These are phyloP conservation scores for Cordyceps pruinosa DNA, from an alignment of 2,329 filamentous ascomycete species.

Conservation along the genomic window DNA sequence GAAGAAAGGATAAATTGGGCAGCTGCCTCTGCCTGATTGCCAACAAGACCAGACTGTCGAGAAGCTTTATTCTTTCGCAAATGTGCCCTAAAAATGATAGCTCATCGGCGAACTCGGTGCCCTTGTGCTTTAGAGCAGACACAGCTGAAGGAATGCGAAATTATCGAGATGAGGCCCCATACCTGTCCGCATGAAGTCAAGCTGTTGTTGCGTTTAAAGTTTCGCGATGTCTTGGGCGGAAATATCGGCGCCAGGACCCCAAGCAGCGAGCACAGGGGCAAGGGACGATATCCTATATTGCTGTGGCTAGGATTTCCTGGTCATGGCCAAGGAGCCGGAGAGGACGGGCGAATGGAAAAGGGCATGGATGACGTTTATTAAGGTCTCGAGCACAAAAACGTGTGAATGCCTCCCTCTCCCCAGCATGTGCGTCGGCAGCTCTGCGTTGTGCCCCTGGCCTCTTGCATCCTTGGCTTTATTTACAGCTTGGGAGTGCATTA, in stretches of 20 bases:
- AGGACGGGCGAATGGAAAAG: not conserved
- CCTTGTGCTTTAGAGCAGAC: not conserved
- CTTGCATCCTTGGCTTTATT: not conserved
- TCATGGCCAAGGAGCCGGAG: not conserved
- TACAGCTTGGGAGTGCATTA: not conserved
- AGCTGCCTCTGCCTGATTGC: not conserved
- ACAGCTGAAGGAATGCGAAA: not conserved
- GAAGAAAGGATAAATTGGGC: not conserved
- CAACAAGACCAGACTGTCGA: not conserved
- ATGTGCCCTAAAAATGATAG: not conserved
- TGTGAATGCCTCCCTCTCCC: not conserved
- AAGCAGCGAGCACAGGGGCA: not conserved
- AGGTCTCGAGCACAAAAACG: not conserved
- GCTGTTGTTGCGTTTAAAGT: constrained; percentile 4
- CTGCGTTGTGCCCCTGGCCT: not conserved
- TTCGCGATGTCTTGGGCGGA: not conserved
- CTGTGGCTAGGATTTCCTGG: not conserved
- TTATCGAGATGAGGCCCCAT: constrained; percentile 7
- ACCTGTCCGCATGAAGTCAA: not conserved
- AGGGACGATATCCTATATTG: not conserved
- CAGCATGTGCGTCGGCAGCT: not conserved
- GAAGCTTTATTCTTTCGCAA: not conserved
- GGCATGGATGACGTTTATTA: not conserved
- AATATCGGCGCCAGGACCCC: not conserved
- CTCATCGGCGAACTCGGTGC: not conserved